Base-by-base conservation (phyloP, 129 eudicot genomes). In the Smallanthus sonchifolius region DNA sequence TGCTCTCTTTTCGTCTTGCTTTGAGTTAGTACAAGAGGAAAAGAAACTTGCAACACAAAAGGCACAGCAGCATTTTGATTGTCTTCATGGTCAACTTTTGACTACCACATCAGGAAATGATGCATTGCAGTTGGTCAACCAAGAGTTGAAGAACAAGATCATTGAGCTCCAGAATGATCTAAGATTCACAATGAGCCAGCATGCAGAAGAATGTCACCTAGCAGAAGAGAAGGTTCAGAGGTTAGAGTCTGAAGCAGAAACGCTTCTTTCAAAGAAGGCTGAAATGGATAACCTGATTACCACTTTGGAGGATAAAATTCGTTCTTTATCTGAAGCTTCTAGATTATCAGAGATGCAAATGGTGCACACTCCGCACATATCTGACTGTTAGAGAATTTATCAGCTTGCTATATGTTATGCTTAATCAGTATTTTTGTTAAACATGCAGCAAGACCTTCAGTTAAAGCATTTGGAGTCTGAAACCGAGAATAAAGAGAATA, bases 161-260 rank as follows among this genome's bases (percentile, higher is more conserved):
- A 66, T 7, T 77, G 96, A 88, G 66, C 90, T 91, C 68, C 86
- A 95, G 75, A 88, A 85, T 79, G 92, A 84, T 67, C 87, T 81
- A 73, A 88, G 85, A 67, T 83, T 80, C 62, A 75, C 84, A 38
- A 87, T 87, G 88, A 92, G 86, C 37, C 99, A 91, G 86, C 96
- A 95, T 84, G 96, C 92, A 57, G 96, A 95, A 75, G 96, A 95
- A 83, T 88, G 92, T 56, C 92, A 84, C 52, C 74, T 91, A 66
- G 84, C 86, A 63, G 99, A 95, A 82, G 92, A 85, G 80, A 88
- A 78, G 83, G 82, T 89, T 74, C 81, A 80, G 71, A 84, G 67
- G 63, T 71, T 91, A 72, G 88, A 91, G 69, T 84, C 91, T 81
- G 90, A 91, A 85, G 84, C 68, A 54, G 95, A 84, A 79, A 70